phyloP scores from a whole-genome alignment of 768 basidiomycete genomes.

The Leccinum imitatum region DNA sequence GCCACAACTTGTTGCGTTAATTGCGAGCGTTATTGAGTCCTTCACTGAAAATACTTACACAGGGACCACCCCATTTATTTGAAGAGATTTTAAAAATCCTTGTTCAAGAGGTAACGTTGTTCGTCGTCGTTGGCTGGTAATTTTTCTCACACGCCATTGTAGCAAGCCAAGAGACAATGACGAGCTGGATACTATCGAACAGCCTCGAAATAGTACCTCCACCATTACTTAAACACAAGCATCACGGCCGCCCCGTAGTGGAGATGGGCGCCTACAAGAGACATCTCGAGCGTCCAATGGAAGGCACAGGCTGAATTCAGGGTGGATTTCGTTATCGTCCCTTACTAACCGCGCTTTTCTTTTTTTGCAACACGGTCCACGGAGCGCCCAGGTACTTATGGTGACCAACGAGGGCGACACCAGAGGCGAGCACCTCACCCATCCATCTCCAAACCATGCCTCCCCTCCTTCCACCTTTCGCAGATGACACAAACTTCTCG shows the following conservation, averaged over 20 bases:
- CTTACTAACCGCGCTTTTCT: background rate
- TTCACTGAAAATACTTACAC: too few relatives aligned
- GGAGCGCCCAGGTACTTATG: conserved; percentile 4
- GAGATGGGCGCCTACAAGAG: background rate
- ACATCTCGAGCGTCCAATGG: background rate
- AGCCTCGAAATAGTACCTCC: background rate
- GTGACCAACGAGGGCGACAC: background rate
- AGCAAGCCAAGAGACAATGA: background rate
- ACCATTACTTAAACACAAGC: background rate
- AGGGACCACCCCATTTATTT: too few relatives aligned
- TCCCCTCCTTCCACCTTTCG: conserved; percentile 13
- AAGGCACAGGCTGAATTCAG: background rate
- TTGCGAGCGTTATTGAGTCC: too few relatives aligned
- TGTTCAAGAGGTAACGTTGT: background rate
- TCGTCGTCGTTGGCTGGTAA: background rate
- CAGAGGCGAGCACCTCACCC: background rate
- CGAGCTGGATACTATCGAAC: background rate
- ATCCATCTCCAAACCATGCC: conserved; percentile 5
- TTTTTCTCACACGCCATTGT: background rate
- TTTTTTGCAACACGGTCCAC: background rate
- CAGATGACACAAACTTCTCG: conserved; percentile 5
- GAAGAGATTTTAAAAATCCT: background rate
- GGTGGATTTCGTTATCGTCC: too few relatives aligned
- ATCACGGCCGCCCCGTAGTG: background rate
- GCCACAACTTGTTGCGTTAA: too few relatives aligned